phyloP scores from a whole-genome alignment of 768 basidiomycete species.

The Podaxis mareebaensis region DNA sequence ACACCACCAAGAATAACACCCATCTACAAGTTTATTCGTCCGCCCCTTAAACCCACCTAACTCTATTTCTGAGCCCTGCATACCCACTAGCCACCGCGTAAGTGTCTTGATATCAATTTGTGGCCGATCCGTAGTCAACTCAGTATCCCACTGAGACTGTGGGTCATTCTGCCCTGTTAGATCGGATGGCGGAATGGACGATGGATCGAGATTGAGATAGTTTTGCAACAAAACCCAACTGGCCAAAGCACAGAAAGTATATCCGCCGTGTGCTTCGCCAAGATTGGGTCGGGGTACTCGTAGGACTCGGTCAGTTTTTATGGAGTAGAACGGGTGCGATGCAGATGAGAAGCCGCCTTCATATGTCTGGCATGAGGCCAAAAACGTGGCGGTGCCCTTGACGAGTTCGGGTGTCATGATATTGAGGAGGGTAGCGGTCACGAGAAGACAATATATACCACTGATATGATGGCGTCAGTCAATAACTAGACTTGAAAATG shows the following conservation, averaged over 20 bases:
- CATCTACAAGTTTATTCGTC: slow-evolving; percentile 98
- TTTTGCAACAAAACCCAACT: slow-evolving; percentile 79
- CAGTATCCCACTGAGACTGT: slow-evolving; percentile 5
- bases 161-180: not conserved
- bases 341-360: slow-evolving; percentile 92
- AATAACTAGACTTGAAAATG: not conserved
- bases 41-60: slow-evolving; percentile 92
- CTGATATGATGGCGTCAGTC: slow-evolving; percentile 35
- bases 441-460: slow-evolving; percentile 93
- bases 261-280: slow-evolving; percentile 97
- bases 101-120: slow-evolving; percentile 60
- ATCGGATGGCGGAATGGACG: not conserved
- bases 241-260: slow-evolving; percentile 92
- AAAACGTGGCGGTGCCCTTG: slow-evolving; percentile 70
- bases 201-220: slow-evolving; percentile 33
- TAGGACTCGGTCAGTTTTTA: slow-evolving; percentile 32
- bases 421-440: slow-evolving; percentile 79
- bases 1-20: slow-evolving; percentile 99
- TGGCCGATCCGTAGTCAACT: slow-evolving; percentile 27
- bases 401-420: slow-evolving; percentile 89
- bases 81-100: slow-evolving; percentile 77
- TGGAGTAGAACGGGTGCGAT: slow-evolving; percentile 65
- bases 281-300: slow-evolving; percentile 65
- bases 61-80: slow-evolving; percentile 84
- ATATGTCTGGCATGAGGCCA: slow-evolving; percentile 93